Evolutionary conservation across 2,329 filamentous ascomycete species (phyloP), one percentile per base, ranked within the genome.

Genomic region (Rutstroemia sp.): DNA sequence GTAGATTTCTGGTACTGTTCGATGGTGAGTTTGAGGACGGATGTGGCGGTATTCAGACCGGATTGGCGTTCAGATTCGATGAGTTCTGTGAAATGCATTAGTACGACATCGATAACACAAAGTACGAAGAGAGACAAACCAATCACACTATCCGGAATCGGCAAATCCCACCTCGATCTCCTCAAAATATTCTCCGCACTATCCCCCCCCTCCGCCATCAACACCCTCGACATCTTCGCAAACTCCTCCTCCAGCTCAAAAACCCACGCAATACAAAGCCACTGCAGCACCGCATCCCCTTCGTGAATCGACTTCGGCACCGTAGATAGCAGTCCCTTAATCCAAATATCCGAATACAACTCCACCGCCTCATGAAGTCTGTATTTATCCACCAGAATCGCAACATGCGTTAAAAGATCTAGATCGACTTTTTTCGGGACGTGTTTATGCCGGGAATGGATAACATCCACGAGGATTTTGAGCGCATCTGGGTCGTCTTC

Each of bases 401-500:
- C 64, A 7, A 73, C 39, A 10, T 63, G 58, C 2, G 69, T 62
- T 2, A 72, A 59, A 9, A 64, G 56, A 0, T 48, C 5, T 7
- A 70, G 65, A 4, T 54, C 54, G 1, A 73, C 25, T 21, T 36
- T 54, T 19, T 54, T n/a, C 2, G 64, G 65, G 2, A 73, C 59
- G n/a, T 62, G 56, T 21, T 52, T 45, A 39, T 51, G 51, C 6
- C 55, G 49, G 27, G 56, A 49, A 27, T 72, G 70, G 2, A 68
- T 65, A 6, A 73, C 66, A 21, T 63, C 62, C 53, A 73, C 65
- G 7, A 73, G 23, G 1, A 71, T 59, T 0, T 56, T 48, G 57
- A 73, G 67, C 1, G 67, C 66, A 1, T 64, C 60, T 0, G 66
- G 56, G 49, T 72, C 60, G 49, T 73, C 70, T 5, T 70, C 65